Base-by-base conservation (phyloP, 2,329 filamentous ascomycete species). In the Trichoderma guizhouense region DNA sequence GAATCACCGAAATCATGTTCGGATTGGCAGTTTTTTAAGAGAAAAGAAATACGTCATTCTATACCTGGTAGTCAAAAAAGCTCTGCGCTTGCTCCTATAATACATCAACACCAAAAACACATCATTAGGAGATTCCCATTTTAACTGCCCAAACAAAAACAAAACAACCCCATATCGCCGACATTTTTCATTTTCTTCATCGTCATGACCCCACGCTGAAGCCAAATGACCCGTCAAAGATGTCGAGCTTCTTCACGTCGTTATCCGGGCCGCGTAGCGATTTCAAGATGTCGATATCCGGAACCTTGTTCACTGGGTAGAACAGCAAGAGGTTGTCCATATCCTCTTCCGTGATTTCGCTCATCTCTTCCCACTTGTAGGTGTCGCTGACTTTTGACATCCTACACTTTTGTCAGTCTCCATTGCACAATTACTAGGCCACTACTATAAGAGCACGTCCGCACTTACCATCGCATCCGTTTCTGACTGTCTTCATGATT, bases 331-430 rank as follows among this genome's bases (percentile, higher is more conserved):
- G 84, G 69, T 86, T 88, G 70, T 93, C 90, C 92, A 98, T 97
- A 77, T 95, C 95, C 76, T 91, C 88, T 65, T 96, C 93, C 24
- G 88, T 89, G 87, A 98, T 90, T 39, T 89, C 88, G 75, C 93
- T 95, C 76, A 98, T 88, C 74, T 98, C 92, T 73, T 97, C 91
- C 80, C 97, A 89, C 68, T 87, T 91, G 86, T 95, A 98, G 43
- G 90, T 86, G 76, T 98, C 94, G 83, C 95, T 98, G 43, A 98
- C 93, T 74, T 89, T 91, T 62, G 91, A 94, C 93, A 98, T 98
- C 94, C 92, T 94, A 74, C 7, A 24, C 5, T 21, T 39, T 26
- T 53, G 67, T 61, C 36, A 68, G 66, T 39, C 21, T 62, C 15
- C 7, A 28, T 21, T 21, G 39, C 26, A 43, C 39, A 39, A 39